These are phyloP conservation scores for Fraxinus floribunda DNA, from an alignment of 305 asterid species.

Conservation along the genomic window DNA sequence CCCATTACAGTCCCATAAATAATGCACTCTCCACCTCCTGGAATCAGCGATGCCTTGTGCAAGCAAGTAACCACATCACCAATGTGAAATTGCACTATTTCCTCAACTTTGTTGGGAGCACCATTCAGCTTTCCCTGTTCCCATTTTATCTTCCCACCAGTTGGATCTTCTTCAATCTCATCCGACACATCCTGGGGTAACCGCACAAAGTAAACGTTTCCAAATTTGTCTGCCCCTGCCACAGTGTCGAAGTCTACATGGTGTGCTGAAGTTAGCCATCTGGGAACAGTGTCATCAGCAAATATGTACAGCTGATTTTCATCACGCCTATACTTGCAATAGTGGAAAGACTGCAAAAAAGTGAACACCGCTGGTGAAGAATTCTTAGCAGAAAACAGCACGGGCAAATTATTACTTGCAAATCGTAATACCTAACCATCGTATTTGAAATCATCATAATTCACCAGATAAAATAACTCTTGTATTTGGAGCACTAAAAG, in stretches of 20 bases:
- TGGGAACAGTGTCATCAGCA: constrained; percentile 98
- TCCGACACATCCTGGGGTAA: constrained; percentile 98
- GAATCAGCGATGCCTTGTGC: constrained; percentile 91
- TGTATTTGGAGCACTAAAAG: background rate
- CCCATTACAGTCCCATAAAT: constrained; percentile 96
- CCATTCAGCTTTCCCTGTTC: constrained; percentile 99
- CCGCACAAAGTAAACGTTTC: constrained; percentile 88
- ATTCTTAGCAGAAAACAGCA: constrained; percentile 1
- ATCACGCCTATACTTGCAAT: constrained; percentile 96
- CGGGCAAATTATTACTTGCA: background rate
- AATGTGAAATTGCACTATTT: constrained; percentile 90
- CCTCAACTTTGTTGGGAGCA: constrained; percentile 98
- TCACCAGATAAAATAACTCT: background rate
- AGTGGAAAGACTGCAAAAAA: constrained; percentile 85
- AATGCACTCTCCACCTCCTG: constrained; percentile 95
- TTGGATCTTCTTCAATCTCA: constrained; percentile 99
- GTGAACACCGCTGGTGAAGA: constrained; percentile 13
- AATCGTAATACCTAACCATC: background rate
- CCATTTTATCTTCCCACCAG: constrained; percentile 99
- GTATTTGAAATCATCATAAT: constrained; percentile 2
- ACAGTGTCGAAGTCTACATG: constrained; percentile 94
- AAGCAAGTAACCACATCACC: constrained; percentile 89
- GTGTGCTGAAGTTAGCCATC: constrained; percentile 92
- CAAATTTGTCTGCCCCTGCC: constrained; percentile 98
- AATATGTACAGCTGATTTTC: constrained; percentile 98